Evolutionary conservation across 306 rosid genomes (phyloP).

Genomic region (Begonia fuchsioides): DNA sequence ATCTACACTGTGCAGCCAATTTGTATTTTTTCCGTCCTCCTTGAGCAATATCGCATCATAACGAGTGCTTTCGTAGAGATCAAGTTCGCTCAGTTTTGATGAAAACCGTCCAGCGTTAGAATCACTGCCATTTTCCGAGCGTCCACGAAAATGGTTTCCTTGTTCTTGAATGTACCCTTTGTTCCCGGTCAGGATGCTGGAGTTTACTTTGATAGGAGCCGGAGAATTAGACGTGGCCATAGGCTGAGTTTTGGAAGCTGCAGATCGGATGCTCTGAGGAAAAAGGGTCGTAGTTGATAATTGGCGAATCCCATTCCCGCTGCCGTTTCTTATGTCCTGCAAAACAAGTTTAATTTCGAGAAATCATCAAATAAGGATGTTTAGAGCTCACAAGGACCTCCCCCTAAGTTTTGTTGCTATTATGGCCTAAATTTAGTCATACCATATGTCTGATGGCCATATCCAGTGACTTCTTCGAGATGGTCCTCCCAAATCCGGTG

Average conservation of each 20-base stretch:
- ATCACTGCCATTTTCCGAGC: conserved; percentile 30
- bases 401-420: no score
- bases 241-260: conserved; percentile 45
- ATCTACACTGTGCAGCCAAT: conserved; percentile 77
- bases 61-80: conserved; percentile 82
- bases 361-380: background rate
- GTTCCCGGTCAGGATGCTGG: conserved; percentile 21
- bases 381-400: no score
- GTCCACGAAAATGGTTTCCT: conserved; percentile 21
- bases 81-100: conserved; percentile 56
- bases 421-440: background rate
- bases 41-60: conserved; percentile 80
- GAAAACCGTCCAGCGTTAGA: conserved; percentile 28
- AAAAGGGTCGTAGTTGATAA: conserved; percentile 71
- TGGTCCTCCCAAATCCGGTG: conserved; percentile 80
- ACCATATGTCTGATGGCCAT: conserved; percentile 98
- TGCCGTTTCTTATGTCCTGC: conserved; percentile 75
- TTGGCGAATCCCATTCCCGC: conserved; percentile 46
- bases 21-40: conserved; percentile 79
- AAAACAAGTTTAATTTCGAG: conserved; percentile 7
- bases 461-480: conserved; percentile 92
- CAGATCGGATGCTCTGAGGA: conserved; percentile 72
- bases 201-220: conserved; percentile 24
- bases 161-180: conserved; percentile 32
- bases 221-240: conserved; percentile 28